Evolutionary conservation across 2,329 filamentous ascomycete species (phyloP).

Genomic region (Verticillium nonalfalfae): DNA sequence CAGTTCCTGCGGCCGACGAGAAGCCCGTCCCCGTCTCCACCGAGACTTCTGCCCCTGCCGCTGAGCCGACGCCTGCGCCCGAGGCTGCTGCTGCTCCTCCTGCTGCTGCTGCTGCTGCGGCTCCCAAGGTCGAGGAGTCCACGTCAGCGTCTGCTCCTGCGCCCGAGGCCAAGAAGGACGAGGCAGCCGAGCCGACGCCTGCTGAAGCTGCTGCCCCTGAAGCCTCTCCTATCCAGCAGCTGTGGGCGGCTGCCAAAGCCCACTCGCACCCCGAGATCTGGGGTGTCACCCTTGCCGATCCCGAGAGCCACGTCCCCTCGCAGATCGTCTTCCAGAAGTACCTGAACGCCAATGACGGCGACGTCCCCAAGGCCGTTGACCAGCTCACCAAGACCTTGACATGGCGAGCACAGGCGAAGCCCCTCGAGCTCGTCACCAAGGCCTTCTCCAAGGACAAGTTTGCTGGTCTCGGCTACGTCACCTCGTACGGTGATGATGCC

Average conservation of each 20-base stretch:
- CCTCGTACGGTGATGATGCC: slow-evolving; percentile 54
- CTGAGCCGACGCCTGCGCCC: neutral
- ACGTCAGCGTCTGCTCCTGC: slow-evolving; percentile 4
- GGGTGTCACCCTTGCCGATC: slow-evolving; percentile 62
- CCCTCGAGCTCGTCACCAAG: slow-evolving; percentile 56
- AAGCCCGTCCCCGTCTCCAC: neutral
- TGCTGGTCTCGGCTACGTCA: slow-evolving; percentile 72
- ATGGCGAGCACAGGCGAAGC: slow-evolving; percentile 76
- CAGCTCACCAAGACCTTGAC: slow-evolving; percentile 75
- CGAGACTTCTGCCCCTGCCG: neutral
- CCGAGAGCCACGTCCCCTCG: slow-evolving; percentile 59
- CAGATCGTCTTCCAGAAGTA: slow-evolving; percentile 89
- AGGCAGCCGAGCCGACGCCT: slow-evolving; percentile 1
- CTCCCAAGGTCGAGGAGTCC: neutral
- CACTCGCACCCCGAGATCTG: slow-evolving; percentile 74
- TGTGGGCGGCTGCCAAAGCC: slow-evolving; percentile 48
- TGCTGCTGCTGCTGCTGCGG: neutral
- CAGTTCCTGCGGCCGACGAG: neutral
- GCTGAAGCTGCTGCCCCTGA: slow-evolving; percentile 29
- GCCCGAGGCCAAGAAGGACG: slow-evolving; percentile 17
- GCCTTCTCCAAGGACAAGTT: slow-evolving; percentile 67
- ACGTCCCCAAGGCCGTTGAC: slow-evolving; percentile 65
- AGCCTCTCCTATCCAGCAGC: slow-evolving; percentile 47
- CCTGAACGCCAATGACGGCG: slow-evolving; percentile 79
- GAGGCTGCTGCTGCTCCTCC: neutral